These are phyloP conservation scores for Collybia nuda DNA, from an alignment of 768 basidiomycete species.

Conservation along the genomic window DNA sequence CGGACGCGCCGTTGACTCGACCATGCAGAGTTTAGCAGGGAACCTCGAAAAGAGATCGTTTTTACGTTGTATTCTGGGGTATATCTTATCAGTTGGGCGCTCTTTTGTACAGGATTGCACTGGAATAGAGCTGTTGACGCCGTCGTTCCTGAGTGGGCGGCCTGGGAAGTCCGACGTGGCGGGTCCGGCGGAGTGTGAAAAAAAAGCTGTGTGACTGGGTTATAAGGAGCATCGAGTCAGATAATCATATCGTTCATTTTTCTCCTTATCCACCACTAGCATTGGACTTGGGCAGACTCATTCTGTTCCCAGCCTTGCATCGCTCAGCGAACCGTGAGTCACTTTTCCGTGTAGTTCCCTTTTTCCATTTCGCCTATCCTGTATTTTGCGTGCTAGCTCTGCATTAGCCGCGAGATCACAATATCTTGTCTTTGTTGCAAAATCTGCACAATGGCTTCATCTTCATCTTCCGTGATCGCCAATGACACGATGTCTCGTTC, in stretches of 20 bases:
- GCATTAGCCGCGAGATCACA: not conserved
- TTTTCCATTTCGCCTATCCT: not conserved
- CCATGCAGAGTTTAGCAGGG: not conserved
- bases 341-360: not conserved
- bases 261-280: slow-evolving; percentile 6
- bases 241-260: slow-evolving; percentile 2
- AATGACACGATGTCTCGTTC: slow-evolving; percentile 3
- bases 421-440: not conserved
- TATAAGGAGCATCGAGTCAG: slow-evolving; percentile 16
- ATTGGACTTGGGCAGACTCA: slow-evolving; percentile 8
- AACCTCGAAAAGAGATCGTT: not conserved
- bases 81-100: not conserved
- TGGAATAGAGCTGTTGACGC: not conserved
- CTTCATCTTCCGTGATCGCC: slow-evolving; percentile 1
- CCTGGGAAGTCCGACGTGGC: slow-evolving; percentile 2
- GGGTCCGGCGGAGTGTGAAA: slow-evolving; percentile 20
- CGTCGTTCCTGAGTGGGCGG: slow-evolving; percentile 7
- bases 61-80: not conserved
- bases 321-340: slow-evolving; percentile 3
- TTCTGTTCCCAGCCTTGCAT: slow-evolving; percentile 10
- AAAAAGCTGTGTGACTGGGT: slow-evolving; percentile 10
- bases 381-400: slow-evolving; percentile 1
- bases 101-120: slow-evolving; percentile 7
- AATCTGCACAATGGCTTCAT: not conserved
- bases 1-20: not conserved